A percentile compares a stretch with the other conserved stretches of the same genome.
Conservation (phyloP, 2,329 filamentous ascomycete species). For the Aschersonia sp. region DNA sequence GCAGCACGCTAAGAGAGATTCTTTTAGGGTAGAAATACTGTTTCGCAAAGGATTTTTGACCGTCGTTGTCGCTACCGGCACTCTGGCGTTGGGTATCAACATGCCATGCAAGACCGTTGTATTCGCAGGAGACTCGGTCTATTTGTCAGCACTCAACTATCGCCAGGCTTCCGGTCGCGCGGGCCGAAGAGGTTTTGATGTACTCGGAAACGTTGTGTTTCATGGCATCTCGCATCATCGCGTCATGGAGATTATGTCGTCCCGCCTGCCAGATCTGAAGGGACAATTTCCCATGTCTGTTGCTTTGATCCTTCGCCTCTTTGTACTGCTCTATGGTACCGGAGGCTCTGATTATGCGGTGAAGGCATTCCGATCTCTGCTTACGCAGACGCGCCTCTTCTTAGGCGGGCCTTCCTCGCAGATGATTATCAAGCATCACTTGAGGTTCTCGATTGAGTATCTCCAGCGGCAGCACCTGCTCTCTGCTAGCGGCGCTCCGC, state of each 20-base stretch:
- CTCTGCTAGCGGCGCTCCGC: conserved; percentile 40
- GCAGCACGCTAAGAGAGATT: background rate
- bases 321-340: conserved; percentile 41
- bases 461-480: conserved; percentile 55
- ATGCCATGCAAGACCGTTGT: conserved; percentile 75
- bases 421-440: conserved; percentile 57
- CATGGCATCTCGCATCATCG: conserved; percentile 45
- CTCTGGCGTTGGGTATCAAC: conserved; percentile 64
- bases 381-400: conserved; percentile 56
- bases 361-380: conserved; percentile 42
- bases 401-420: conserved; percentile 54
- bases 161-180: conserved; percentile 65
- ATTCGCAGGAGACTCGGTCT: conserved; percentile 60
- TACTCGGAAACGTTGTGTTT: conserved; percentile 71
- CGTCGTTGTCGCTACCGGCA: conserved; percentile 62
- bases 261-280: conserved; percentile 55
- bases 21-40: conserved; percentile 47
- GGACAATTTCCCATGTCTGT: conserved; percentile 70
- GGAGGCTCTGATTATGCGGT: background rate
- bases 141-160: conserved; percentile 61
- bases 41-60: conserved; percentile 59
- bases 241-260: conserved; percentile 55
- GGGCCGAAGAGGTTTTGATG: conserved; percentile 65
- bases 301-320: conserved; percentile 53
- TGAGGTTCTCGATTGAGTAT: conserved; percentile 72